These are phyloP conservation scores for Colletotrichum tropicicola DNA, from an alignment of 2,329 filamentous ascomycete genomes.

Conservation along the genomic window DNA sequence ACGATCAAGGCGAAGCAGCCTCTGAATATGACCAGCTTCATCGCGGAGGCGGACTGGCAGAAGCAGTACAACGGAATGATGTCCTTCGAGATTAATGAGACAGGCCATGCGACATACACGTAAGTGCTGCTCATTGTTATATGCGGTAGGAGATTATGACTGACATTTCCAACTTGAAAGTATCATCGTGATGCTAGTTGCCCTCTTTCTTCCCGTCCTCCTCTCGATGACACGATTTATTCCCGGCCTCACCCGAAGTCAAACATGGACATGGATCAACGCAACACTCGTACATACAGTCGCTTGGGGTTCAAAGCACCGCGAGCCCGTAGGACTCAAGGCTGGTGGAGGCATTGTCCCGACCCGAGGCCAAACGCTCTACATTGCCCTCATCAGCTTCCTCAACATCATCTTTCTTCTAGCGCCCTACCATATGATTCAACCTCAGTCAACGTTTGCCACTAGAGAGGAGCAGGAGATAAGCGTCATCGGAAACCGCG, in stretches of 20 bases:
- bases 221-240: slow-evolving; percentile 40
- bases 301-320: not conserved
- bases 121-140: slow-evolving; percentile 5
- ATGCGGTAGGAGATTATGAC: not conserved
- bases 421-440: slow-evolving; percentile 32
- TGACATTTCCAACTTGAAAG: not conserved
- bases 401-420: slow-evolving; percentile 40
- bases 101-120: slow-evolving; percentile 33
- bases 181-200: not conserved
- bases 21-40: slow-evolving; percentile 44
- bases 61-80: slow-evolving; percentile 59
- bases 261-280: not conserved
- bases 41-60: slow-evolving; percentile 39
- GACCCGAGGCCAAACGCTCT: slow-evolving; percentile 44
- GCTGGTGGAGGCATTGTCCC: slow-evolving; percentile 45
- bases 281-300: not conserved
- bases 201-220: slow-evolving; percentile 35
- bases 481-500: slow-evolving; percentile 40
- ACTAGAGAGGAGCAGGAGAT: slow-evolving; percentile 33
- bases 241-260: slow-evolving; percentile 17
- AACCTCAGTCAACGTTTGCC: slow-evolving; percentile 34
- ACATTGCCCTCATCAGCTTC: slow-evolving; percentile 41
- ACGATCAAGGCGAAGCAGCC: not conserved
- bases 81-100: slow-evolving; percentile 58
- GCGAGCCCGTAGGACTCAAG: slow-evolving; percentile 38